phyloP scores from a whole-genome alignment of 371 early-diverging fungal genomes.

The Mortierella sp. region DNA sequence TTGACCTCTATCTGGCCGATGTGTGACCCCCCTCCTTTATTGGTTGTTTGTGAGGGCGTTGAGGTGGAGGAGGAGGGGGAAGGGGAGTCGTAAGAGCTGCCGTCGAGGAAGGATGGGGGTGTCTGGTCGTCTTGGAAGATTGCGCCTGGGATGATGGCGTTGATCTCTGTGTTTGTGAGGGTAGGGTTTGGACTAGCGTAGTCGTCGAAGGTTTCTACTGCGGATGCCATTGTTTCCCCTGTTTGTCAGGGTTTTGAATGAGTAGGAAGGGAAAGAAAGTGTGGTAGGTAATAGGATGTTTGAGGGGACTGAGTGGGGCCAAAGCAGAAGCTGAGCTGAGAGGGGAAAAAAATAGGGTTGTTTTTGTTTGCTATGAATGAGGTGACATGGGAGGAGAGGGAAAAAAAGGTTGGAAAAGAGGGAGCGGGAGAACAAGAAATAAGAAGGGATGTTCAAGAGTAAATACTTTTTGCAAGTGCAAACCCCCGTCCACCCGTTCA shows the following conservation, averaged over 20 bases:
- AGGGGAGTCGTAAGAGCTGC: background rate
- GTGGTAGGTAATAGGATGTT: too few relatives aligned
- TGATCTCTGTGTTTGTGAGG: constrained; percentile 5
- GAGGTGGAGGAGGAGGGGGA: background rate
- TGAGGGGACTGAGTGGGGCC: background rate
- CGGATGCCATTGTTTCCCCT: background rate
- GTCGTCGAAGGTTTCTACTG: background rate
- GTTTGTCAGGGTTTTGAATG: background rate
- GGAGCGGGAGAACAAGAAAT: background rate
- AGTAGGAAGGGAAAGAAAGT: background rate
- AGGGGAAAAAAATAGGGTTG: background rate
- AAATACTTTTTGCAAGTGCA: background rate
- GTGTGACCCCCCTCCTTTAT: background rate
- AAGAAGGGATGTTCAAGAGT: background rate
- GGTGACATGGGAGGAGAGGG: background rate
- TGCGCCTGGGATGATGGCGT: constrained; percentile 19
- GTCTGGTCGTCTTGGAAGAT: constrained; percentile 32
- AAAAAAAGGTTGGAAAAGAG: background rate
- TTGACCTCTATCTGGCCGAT: constrained; percentile 27
- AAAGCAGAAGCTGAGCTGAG: background rate
- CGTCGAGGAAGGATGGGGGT: constrained; percentile 16
- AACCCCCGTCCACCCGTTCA: too few relatives aligned
- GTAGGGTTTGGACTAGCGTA: background rate
- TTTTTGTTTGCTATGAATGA: background rate
- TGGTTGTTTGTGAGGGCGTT: background rate